Conservation (phyloP, 1,284 basidiomycete genomes). For the Apiotrichum sp. region DNA sequence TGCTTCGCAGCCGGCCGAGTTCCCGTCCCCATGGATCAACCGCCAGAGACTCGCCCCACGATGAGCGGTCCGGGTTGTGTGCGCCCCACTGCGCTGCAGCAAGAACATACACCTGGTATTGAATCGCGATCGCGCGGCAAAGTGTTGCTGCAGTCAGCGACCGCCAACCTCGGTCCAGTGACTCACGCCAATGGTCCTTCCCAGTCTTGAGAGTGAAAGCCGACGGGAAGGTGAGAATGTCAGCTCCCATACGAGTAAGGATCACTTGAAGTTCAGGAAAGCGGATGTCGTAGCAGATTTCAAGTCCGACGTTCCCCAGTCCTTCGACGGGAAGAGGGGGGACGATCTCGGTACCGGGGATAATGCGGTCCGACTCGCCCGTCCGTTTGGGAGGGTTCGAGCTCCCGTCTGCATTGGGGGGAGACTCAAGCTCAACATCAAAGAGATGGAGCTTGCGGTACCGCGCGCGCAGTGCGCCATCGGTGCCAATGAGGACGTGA, state of each 20-base stretch:
- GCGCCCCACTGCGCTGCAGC: slow-evolving; percentile 40
- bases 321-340: slow-evolving; percentile 33
- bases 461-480: slow-evolving; percentile 41
- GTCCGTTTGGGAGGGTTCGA: slow-evolving; percentile 20
- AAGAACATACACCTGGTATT: slow-evolving; percentile 41
- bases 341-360: slow-evolving; percentile 41
- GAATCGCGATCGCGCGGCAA: slow-evolving; percentile 35
- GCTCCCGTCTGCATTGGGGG: slow-evolving; percentile 15
- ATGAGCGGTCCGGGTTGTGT: slow-evolving; percentile 28
- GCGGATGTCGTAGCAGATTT: slow-evolving; percentile 54
- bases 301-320: slow-evolving; percentile 48
- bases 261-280: slow-evolving; percentile 50
- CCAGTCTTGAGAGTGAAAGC: slow-evolving; percentile 52
- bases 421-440: slow-evolving; percentile 48
- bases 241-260: slow-evolving; percentile 47
- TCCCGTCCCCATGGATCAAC: slow-evolving; percentile 38
- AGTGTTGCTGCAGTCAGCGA: slow-evolving; percentile 1
- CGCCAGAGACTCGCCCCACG: slow-evolving; percentile 40
- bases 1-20: slow-evolving; percentile 30
- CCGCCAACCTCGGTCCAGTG: slow-evolving; percentile 2
- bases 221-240: slow-evolving; percentile 50
- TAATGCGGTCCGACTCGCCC: slow-evolving; percentile 39
- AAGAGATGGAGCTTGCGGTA: slow-evolving; percentile 53
- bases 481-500: slow-evolving; percentile 47
- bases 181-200: slow-evolving; percentile 41